Percentiles rank a stretch among this genome's conserved stretches.
Conservation (phyloP, 768 basidiomycete genomes). For the Neoboletus magnificus region DNA sequence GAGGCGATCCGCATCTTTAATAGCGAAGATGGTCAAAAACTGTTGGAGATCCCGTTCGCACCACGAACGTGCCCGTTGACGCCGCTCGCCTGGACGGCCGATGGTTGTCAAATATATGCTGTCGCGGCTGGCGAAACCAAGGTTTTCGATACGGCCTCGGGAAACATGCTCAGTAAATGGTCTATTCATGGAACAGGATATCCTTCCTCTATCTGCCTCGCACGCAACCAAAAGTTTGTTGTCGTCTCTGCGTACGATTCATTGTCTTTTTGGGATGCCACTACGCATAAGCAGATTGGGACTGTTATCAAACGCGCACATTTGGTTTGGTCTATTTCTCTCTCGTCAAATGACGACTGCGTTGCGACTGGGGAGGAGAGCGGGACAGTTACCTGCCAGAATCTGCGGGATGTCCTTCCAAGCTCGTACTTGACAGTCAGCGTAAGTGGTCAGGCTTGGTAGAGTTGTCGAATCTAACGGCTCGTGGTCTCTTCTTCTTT, state of each 20-base stretch:
- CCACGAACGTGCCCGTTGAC: not conserved
- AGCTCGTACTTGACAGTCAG: not conserved
- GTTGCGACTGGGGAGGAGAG: not conserved
- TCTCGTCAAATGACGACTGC: not conserved
- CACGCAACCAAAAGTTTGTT: not conserved
- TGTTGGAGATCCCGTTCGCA: not conserved
- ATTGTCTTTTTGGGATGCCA: not conserved
- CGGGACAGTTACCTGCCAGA: not conserved
- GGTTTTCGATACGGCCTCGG: not conserved
- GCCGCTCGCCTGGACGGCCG: not conserved
- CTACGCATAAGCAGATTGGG: not conserved
- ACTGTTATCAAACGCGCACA: not conserved
- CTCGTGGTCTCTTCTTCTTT: not conserved
- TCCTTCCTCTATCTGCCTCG: not conserved
- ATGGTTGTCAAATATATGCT: conserved; percentile 4
- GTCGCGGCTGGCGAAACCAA: not conserved
- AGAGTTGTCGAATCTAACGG: not conserved
- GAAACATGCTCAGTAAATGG: not conserved
- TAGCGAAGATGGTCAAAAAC: not conserved
- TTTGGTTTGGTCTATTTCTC: not conserved
- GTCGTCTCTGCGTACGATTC: not conserved
- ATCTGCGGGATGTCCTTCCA: not conserved
- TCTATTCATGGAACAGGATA: not conserved
- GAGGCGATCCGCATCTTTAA: conserved; percentile 1
- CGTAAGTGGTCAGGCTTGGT: not conserved